Evolutionary conservation across 306 rosid species (phyloP), one percentile per base, ranked within the genome.

Genomic region (Echinosophora koreensis): DNA sequence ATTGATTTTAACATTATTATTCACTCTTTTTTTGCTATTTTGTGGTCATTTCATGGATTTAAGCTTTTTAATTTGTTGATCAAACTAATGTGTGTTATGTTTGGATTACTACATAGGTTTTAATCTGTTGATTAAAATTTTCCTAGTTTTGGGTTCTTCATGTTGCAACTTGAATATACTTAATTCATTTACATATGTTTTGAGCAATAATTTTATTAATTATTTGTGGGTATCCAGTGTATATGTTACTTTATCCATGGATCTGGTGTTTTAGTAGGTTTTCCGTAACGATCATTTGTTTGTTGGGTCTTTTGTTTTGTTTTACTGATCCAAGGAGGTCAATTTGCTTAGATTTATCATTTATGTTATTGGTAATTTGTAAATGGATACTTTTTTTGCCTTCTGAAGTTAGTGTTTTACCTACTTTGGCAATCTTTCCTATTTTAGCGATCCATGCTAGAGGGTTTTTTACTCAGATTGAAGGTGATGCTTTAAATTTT

Each of bases 201-300:
- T 39, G 41, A 50, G 46, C 63, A 34, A 32, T 49, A 50, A 52
- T 55, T 79, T 69, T 22, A 11, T 28, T 66, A 60, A 44, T 12
- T 38, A 37, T 49, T 47, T 57, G 41, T 62, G 50, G 70, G 37
- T 50, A 79, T 61, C 32, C 76, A 78, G 73, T 89, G 84, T 87
- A 84, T 87, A 88, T 60, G 47, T 59, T 60, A 66, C 60, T 80
- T 82, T 74, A 47, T 76, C 47, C 32, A 55, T 52, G 92, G 96
- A 90, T 90, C 93, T 87, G 86, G 59, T 76, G 88, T 74, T 63
- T 81, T 76, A 17, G 17, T 51, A 14, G 49, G 73, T 78, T 4
- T 41, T 58, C 69, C 6, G 27, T 65, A 38, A 15, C 13, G 80
- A 57, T 17, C 57, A 65, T 47, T 69, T 72, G 49, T 49, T 66